Percentiles rank a stretch among this genome's conserved stretches.
Evolutionary conservation across 345 rosid genomes (phyloP).

Genomic region (Ceriops tagal): DNA sequence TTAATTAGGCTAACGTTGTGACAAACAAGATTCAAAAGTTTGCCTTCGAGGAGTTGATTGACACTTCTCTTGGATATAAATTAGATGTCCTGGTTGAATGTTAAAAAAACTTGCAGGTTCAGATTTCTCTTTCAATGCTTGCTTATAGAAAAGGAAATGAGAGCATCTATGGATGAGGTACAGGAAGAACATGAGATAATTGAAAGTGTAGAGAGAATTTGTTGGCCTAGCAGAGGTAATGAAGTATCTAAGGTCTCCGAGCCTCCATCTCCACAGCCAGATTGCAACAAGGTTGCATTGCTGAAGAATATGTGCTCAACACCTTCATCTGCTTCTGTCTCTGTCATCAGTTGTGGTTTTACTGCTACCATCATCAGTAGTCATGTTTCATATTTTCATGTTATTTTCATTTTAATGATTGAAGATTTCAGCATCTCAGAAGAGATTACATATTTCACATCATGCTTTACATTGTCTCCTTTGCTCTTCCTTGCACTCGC

Average conservation of each 20-base stretch:
- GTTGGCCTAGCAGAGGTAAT: constrained; percentile 6
- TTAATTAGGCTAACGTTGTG: constrained; percentile 9
- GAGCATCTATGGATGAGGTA: constrained; percentile 16
- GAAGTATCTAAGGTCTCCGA: constrained; percentile 8
- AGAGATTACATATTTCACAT: too few species aligned
- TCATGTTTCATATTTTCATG: neutral
- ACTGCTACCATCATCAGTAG: constrained; percentile 41
- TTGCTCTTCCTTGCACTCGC: neutral
- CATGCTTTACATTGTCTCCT: neutral
- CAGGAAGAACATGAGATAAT: constrained; percentile 10
- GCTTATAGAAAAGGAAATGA: constrained; percentile 14
- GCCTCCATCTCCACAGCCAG: constrained; percentile 35
- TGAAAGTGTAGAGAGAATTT: constrained; percentile 14
- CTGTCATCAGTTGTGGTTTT: constrained; percentile 32
- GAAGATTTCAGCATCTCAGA: too few species aligned
- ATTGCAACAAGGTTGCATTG: constrained; percentile 33
- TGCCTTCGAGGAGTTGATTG: constrained; percentile 14
- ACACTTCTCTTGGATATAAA: constrained; percentile 10
- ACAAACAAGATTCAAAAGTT: constrained; percentile 4
- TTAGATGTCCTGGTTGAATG: constrained; percentile 5
- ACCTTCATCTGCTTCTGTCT: constrained; percentile 54
- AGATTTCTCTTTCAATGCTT: constrained; percentile 13
- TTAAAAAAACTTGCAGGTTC: constrained; percentile 6
- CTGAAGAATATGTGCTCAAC: constrained; percentile 24
- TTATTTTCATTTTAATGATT: too few species aligned